A percentile compares a stretch with the other conserved stretches of the same genome.
These are phyloP conservation scores for Hyaloscypha hepaticicola DNA, from an alignment of 495 filamentous ascomycete species.

Conservation along the genomic window DNA sequence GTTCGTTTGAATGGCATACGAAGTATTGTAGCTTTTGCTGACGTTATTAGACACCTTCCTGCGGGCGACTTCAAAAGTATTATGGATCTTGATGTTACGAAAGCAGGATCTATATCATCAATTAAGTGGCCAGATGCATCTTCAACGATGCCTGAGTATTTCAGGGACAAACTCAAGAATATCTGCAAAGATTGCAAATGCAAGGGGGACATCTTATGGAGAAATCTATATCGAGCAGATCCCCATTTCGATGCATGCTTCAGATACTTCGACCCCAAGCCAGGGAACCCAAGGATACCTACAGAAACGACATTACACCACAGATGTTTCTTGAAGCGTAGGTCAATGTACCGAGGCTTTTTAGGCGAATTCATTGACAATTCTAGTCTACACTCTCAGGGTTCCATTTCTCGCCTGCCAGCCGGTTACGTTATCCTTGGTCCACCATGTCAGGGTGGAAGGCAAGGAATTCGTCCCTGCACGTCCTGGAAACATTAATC, in stretches of 20 bases:
- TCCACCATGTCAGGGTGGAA: not conserved
- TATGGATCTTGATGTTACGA: too few relatives aligned
- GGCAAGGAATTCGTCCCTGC: not conserved
- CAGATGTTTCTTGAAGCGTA: slow-evolving; percentile 1
- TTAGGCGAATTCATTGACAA: too few relatives aligned
- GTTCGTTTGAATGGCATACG: not conserved
- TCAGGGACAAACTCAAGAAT: not conserved
- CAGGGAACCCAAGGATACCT: not conserved
- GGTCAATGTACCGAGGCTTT: not conserved
- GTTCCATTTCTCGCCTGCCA: not conserved
- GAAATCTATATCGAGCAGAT: not conserved
- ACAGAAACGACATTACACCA: not conserved
- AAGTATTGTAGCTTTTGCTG: not conserved
- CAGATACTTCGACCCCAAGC: not conserved
- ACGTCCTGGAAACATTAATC: not conserved
- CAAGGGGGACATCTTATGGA: not conserved
- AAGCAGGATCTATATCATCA: too few relatives aligned
- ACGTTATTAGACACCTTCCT: not conserved
- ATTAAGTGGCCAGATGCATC: not conserved
- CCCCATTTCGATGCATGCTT: slow-evolving; percentile 7
- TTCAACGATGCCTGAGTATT: not conserved
- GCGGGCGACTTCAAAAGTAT: not conserved
- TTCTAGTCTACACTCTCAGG: not conserved
- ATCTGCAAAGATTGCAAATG: not conserved
- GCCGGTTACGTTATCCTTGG: not conserved